Evolutionary conservation across 257 asterid genomes (phyloP).

Genomic region (Ehretia macrophylla): DNA sequence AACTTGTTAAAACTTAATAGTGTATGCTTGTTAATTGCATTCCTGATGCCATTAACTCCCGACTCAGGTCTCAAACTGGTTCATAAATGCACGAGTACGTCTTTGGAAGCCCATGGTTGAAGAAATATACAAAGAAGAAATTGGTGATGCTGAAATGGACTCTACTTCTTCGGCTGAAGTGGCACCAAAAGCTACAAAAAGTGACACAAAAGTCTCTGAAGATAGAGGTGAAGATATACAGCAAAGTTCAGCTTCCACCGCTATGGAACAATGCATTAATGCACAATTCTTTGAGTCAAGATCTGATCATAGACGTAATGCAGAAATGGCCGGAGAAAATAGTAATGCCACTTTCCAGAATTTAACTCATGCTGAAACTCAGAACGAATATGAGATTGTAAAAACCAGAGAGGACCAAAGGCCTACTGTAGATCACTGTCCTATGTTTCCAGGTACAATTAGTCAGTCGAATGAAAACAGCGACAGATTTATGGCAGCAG

Average conservation of each 20-base stretch:
- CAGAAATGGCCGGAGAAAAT: conserved; percentile 42
- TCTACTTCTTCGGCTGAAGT: conserved; percentile 60
- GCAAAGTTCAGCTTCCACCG: conserved; percentile 32
- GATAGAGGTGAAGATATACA: conserved; percentile 42
- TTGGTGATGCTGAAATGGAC: conserved; percentile 52
- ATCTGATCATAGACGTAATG: conserved; percentile 30
- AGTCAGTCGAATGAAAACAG: conserved; percentile 1
- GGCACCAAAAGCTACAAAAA: conserved; percentile 23
- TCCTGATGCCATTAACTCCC: no score
- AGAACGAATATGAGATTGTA: conserved; percentile 9
- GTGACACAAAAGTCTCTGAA: conserved; percentile 29
- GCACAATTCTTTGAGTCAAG: conserved; percentile 34
- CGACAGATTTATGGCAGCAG: conserved; percentile 23
- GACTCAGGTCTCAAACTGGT: conserved; percentile 91
- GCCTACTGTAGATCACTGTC: conserved; percentile 17
- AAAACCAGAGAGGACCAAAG: conserved; percentile 13
- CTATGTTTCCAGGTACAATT: conserved; percentile 18
- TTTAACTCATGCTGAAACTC: conserved; percentile 14
- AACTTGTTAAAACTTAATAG: no score
- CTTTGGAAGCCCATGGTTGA: conserved; percentile 99
- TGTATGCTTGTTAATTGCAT: no score
- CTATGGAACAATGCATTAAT: conserved; percentile 14
- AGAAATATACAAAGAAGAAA: conserved; percentile 93
- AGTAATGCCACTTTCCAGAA: conserved; percentile 30
- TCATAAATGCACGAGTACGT: conserved; percentile 88